Evolutionary conservation across 163 green algal genomes (phyloP), one percentile per base, ranked within the genome.

Genomic region (Scenedesmus sp.): DNA sequence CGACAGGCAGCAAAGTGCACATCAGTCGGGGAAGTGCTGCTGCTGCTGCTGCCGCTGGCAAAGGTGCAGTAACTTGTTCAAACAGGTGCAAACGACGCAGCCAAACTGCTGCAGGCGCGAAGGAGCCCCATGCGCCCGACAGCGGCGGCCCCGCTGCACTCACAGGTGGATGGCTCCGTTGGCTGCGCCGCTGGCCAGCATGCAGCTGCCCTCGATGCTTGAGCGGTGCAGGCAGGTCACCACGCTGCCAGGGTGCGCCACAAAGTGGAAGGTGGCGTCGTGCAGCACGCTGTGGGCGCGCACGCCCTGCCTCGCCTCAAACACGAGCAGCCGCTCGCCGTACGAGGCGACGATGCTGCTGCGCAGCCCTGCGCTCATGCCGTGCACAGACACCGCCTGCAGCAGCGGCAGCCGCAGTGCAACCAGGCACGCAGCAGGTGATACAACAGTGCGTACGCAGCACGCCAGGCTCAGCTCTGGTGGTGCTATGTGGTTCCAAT

Each of bases 381-480:
- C 30, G 81, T 95, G 89, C 9, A 95, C 88, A 13, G 94, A 96
- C 42, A 90, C 93, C 12, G 94, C 92, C 68, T 95, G 89, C 43
- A 91, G 61, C 10, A 85, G 13, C 53, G 15, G 2, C 68, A 72
- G 35, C 59, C 9, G 35, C 59, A 43, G 59, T n/a, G n/a, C 16
- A 76, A 35, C 44, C 9, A 33, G 83, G 61, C 35, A 83, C 1
- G 15, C 44, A 43, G 18, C 53, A 61, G 61, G 40, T 51, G 10
- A 42, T 26, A n/a, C n/a, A n/a, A n/a, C n/a, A n/a, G n/a, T n/a
- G n/a, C n/a, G n/a, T n/a, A n/a, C n/a, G n/a, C n/a, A n/a, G n/a
- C n/a, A n/a, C n/a, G n/a, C n/a, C n/a, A n/a, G n/a, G n/a, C n/a
- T n/a, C n/a, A n/a, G n/a, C n/a, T n/a, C n/a, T n/a, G n/a, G n/a